Percentiles rank a stretch among this genome's conserved stretches.
Evolutionary conservation across 768 basidiomycete species (phyloP).

Genomic region (Lactarius tabidus): DNA sequence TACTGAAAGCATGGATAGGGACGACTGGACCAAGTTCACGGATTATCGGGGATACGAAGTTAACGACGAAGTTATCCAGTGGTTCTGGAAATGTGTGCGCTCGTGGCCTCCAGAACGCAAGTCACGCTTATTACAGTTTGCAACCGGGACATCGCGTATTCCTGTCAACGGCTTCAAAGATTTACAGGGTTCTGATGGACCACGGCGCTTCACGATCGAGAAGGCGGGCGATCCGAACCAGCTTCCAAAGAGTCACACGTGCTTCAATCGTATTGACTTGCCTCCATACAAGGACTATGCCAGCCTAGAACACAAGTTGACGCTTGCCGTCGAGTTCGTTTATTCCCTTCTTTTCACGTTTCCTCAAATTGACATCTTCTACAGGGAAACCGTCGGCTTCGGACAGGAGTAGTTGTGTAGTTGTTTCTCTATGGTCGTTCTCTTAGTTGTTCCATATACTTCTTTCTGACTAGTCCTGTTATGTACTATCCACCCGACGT

Average conservation of each 20-base stretch:
- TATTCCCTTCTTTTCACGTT: constrained; percentile 18
- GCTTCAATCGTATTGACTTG: constrained; percentile 95
- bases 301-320: constrained; percentile 91
- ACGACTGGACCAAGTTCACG: constrained; percentile 99
- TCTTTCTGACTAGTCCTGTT: neutral
- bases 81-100: constrained; percentile 99
- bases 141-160: constrained; percentile 94
- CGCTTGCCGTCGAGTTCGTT: constrained; percentile 88
- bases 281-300: constrained; percentile 98
- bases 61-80: constrained; percentile 94
- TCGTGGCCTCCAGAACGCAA: constrained; percentile 99
- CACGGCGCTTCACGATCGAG: constrained; percentile 95
- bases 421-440: neutral
- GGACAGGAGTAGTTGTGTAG: constrained; percentile 66
- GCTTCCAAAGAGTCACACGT: constrained; percentile 93
- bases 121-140: constrained; percentile 92
- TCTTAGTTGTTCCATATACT: neutral
- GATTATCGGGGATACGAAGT: constrained; percentile 97
- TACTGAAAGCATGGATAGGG: constrained; percentile 41
- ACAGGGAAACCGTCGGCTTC: constrained; percentile 89
- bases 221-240: constrained; percentile 97
- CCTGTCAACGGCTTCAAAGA: constrained; percentile 99
- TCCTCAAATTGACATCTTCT: constrained; percentile 19
- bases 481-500: neutral
- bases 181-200: constrained; percentile 95